These are phyloP conservation scores for Hanseniaspora vineae DNA, from an alignment of 805 yeast species.

Conservation along the genomic window DNA sequence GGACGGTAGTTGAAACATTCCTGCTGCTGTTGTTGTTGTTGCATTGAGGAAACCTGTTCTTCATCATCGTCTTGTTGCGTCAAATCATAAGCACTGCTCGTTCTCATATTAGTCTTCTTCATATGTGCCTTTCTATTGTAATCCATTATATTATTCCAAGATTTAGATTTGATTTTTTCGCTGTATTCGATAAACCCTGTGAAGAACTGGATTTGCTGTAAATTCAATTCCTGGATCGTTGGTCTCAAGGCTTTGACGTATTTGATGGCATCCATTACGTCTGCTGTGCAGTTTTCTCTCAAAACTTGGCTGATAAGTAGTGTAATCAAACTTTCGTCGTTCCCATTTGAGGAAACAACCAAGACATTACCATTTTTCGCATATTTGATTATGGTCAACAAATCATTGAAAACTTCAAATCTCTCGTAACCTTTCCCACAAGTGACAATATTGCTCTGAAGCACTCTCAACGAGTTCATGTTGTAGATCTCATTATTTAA, in stretches of 20 bases:
- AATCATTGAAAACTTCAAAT: conserved; percentile 18
- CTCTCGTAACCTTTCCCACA: conserved; percentile 10
- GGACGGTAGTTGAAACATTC: not conserved
- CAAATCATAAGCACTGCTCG: not conserved
- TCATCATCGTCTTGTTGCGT: not conserved
- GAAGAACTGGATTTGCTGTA: conserved; percentile 3
- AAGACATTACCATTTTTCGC: conserved; percentile 12
- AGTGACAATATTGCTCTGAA: conserved; percentile 8
- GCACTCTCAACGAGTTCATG: conserved; percentile 4
- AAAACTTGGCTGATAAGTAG: conserved; percentile 16
- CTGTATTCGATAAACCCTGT: conserved; percentile 5
- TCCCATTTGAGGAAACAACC: conserved; percentile 13
- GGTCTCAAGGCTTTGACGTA: conserved; percentile 19
- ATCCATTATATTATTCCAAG: conserved; percentile 3
- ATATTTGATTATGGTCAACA: conserved; percentile 15
- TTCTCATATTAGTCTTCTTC: conserved; percentile 1
- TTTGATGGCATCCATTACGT: conserved; percentile 17
- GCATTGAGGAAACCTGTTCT: not conserved
- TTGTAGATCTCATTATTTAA: conserved; percentile 3
- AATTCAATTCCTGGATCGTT: conserved; percentile 9
- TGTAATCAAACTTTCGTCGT: conserved; percentile 16
- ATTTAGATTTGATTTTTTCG: conserved; percentile 4
- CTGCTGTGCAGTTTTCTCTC: conserved; percentile 13
- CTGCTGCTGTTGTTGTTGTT: not conserved
- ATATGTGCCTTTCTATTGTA: not conserved